Percentiles rank a stretch among this genome's conserved stretches.
Conservation (phyloP, 805 yeast species). For the Metschnikowia cerradonensis region DNA sequence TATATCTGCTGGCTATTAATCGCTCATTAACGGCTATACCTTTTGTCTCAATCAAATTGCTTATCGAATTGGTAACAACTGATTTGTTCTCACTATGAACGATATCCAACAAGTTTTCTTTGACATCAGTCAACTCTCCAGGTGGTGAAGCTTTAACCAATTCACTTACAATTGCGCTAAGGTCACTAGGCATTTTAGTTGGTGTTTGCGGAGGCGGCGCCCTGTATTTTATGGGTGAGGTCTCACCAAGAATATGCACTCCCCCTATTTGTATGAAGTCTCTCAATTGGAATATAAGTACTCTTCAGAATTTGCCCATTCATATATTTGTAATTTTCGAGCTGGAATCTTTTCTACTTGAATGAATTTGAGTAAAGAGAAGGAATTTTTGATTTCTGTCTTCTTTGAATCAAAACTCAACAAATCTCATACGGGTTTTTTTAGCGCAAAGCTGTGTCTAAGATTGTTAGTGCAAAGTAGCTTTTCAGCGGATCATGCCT, state of each 20-base stretch:
- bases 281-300: not conserved
- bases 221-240: not conserved
- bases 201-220: not conserved
- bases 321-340: not conserved
- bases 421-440: not conserved
- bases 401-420: not conserved
- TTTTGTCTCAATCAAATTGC: slow-evolving; percentile 24
- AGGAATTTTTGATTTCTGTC: not conserved
- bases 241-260: slow-evolving; percentile 1
- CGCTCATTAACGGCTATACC: slow-evolving; percentile 28
- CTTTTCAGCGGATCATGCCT: not conserved
- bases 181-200: slow-evolving; percentile 21
- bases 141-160: slow-evolving; percentile 37
- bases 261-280: not conserved
- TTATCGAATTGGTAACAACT: slow-evolving; percentile 27
- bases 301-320: not conserved
- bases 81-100: slow-evolving; percentile 19
- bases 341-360: not conserved
- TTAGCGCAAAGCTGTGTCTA: not conserved
- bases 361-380: not conserved
- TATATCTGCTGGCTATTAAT: slow-evolving; percentile 31
- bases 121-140: slow-evolving; percentile 32
- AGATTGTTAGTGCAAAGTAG: not conserved
- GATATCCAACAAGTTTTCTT: slow-evolving; percentile 23
- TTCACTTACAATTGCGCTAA: slow-evolving; percentile 25